Conservation (phyloP, 192 early-diverging fungal genomes). For the Fimicolochytrium jonesii region DNA sequence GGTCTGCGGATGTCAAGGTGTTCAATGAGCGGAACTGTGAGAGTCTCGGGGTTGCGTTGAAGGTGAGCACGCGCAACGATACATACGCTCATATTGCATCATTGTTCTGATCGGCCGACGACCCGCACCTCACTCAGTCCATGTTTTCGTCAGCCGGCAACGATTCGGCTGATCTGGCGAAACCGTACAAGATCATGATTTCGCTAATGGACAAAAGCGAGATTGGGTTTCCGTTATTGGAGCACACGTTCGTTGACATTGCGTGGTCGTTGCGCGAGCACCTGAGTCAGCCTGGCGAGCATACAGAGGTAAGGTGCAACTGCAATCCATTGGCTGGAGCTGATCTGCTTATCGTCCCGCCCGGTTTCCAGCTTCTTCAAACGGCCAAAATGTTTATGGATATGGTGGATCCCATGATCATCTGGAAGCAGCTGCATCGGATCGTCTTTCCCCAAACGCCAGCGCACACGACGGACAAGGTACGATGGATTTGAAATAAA, state of each 20-base stretch:
- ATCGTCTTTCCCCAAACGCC: too few relatives aligned
- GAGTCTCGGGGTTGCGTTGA: slow-evolving; percentile 1
- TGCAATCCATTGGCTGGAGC: too few relatives aligned
- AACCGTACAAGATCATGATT: slow-evolving; percentile 77
- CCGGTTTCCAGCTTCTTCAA: slow-evolving; percentile 58
- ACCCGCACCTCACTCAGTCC: too few relatives aligned
- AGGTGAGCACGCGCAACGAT: slow-evolving; percentile 51
- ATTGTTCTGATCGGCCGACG: too few relatives aligned
- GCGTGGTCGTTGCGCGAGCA: slow-evolving; percentile 58
- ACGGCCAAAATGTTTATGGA: slow-evolving; percentile 87
- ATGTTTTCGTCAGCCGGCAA: slow-evolving; percentile 33
- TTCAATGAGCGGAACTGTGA: background rate
- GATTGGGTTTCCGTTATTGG: slow-evolving; percentile 73
- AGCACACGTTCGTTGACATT: slow-evolving; percentile 68
- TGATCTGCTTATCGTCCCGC: too few relatives aligned
- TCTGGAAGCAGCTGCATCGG: slow-evolving; percentile 66
- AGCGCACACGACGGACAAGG: too few relatives aligned
- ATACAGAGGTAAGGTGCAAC: too few relatives aligned
- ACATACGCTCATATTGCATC: too few relatives aligned
- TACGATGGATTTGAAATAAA: slow-evolving; percentile 15
- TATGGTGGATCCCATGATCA: slow-evolving; percentile 80
- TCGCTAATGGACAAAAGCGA: slow-evolving; percentile 81
- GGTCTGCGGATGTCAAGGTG: background rate
- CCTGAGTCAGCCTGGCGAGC: too few relatives aligned
- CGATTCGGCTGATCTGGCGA: slow-evolving; percentile 45